phyloP scores from a whole-genome alignment of 2,329 filamentous ascomycete species.

The Alternaria tenuissima region DNA sequence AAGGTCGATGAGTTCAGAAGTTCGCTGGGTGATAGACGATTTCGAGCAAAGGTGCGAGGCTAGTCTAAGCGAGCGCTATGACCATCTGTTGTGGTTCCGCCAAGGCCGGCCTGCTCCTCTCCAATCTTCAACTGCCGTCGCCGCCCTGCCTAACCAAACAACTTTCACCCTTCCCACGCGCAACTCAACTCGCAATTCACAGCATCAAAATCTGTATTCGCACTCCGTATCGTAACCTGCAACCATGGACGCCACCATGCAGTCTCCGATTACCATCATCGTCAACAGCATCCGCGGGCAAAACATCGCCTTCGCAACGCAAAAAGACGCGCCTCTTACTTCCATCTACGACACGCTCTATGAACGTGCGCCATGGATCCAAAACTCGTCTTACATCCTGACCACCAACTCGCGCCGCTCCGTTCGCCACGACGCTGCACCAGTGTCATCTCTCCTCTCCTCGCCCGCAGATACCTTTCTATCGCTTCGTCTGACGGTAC shows the following conservation, averaged over 20 bases:
- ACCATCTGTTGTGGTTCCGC: conserved; percentile 7
- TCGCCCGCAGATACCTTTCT: conserved; percentile 71
- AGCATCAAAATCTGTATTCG: not conserved
- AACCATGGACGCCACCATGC: conserved; percentile 36
- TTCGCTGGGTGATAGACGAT: conserved; percentile 18
- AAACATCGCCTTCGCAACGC: conserved; percentile 81
- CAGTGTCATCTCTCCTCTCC: conserved; percentile 70
- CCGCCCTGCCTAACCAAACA: conserved; percentile 5
- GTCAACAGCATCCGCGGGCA: conserved; percentile 85
- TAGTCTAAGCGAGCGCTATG: conserved; percentile 25
- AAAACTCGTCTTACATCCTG: conserved; percentile 71
- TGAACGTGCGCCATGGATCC: conserved; percentile 66
- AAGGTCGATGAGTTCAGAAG: conserved; percentile 29
- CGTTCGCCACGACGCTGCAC: conserved; percentile 63
- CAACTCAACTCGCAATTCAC: not conserved
- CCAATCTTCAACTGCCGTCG: not conserved
- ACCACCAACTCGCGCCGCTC: conserved; percentile 83
- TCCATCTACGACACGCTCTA: conserved; percentile 71
- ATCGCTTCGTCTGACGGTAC: conserved; percentile 79
- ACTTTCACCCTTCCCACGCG: not conserved
- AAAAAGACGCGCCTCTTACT: conserved; percentile 70
- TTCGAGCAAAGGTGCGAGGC: conserved; percentile 25
- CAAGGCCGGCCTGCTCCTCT: conserved; percentile 8
- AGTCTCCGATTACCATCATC: conserved; percentile 64
- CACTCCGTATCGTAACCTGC: not conserved